These are phyloP conservation scores for Phaeosphaeriaceae sp. DNA, from an alignment of 2,329 filamentous ascomycete genomes.

Conservation along the genomic window DNA sequence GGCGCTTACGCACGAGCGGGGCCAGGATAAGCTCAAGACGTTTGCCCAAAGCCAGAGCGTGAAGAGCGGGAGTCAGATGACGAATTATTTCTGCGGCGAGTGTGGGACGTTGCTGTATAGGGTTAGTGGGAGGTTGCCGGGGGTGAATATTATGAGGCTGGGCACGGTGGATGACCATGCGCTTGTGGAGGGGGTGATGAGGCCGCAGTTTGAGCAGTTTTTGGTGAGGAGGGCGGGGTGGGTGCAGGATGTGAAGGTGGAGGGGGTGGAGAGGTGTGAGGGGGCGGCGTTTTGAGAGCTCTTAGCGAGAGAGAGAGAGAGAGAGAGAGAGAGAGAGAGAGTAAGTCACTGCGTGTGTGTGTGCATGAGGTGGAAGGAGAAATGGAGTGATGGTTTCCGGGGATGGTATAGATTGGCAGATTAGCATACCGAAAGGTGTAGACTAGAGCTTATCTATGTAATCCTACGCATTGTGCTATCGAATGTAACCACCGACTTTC, in stretches of 20 bases:
- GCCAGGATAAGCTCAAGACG: constrained; percentile 56
- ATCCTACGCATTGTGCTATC: no score
- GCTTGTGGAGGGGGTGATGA: constrained; percentile 64
- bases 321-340: no score
- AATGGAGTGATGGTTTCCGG: no score
- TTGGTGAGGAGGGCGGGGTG: constrained; percentile 60
- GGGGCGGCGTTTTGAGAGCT: not conserved
- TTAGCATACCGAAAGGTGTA: no score
- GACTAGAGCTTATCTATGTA: no score
- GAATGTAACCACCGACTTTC: no score
- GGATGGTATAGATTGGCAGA: no score
- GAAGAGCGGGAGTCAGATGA: constrained; percentile 53
- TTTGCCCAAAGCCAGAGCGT: constrained; percentile 48
- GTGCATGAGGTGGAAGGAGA: no score
- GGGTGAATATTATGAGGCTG: constrained; percentile 56
- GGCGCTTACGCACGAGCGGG: constrained; percentile 59
- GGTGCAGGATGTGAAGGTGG: constrained; percentile 29
- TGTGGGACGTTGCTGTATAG: constrained; percentile 61
- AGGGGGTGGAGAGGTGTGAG: constrained; percentile 9
- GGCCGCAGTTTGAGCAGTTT: constrained; percentile 62
- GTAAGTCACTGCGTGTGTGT: no score
- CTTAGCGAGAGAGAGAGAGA: no score
- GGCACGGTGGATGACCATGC: constrained; percentile 69
- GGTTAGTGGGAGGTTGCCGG: not conserved
- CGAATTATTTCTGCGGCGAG: constrained; percentile 66